Evolutionary conservation across 116 monocot species (phyloP), one percentile per base, ranked within the genome.

Genomic region (Trichopus zeylanicus): DNA sequence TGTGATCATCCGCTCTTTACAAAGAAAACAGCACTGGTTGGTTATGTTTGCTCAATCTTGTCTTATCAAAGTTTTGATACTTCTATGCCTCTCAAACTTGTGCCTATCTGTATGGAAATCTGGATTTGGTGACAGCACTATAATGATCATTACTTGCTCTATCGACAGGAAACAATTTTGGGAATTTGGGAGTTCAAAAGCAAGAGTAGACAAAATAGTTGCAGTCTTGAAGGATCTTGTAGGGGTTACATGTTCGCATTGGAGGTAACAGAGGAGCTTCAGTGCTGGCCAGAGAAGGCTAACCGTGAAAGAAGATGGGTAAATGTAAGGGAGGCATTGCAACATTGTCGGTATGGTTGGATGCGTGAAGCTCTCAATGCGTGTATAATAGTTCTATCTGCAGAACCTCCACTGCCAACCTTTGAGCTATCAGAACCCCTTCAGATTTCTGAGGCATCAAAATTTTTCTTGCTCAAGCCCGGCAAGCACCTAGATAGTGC

Each of bases 181-280:
- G 87, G 87, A 15, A 46, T 55, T 2, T 87, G 83, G 82, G 67
- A 53, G 46, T 82, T 82, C 53, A 78, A 69, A 74, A 82, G 87
- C 70, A 87, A 87, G 71, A 87, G 79, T 31, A 76, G 68, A 3
- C 65, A 82, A 57, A 64, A 73, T 7, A 73, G 65, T 49, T 62
- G 71, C 58, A 59, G 64, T 57, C 34, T 29, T 6, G 34, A 75
- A 69, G 79, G 79, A 53, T 31, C 73, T 24, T 87, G 87, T 28
- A 79, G 68, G 60, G 87, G 87, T 11, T 55, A 56, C 64, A 79
- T 87, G 62, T 87, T 76, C 63, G 82, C 83, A 1, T 34, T 87
- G 27, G 67, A 87, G 48, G 83, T 79, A 16, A 79, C 58, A 0
- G 76, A 87, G 47, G 79, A 76, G 69, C 82, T 76, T 5, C 69